Conservation (phyloP, 2,329 filamentous ascomycete species). For the Verticillium isaacii region DNA sequence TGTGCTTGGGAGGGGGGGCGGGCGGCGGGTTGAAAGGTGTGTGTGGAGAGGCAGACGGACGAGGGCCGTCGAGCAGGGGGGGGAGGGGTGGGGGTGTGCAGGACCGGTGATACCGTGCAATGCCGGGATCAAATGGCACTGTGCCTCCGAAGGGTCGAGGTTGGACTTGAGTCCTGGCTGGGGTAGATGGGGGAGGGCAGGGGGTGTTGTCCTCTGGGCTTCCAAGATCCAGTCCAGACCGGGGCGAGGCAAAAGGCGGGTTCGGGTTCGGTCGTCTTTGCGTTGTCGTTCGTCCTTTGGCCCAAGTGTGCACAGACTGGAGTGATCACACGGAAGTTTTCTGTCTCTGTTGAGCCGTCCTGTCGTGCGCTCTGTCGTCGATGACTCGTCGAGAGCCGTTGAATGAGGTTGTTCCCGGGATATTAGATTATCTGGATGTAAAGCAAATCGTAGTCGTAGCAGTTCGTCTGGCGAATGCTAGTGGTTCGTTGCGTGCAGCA, state of each 20-base stretch:
- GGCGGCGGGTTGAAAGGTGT: constrained; percentile 5
- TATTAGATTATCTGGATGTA: constrained; percentile 4
- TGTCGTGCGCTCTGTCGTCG: not conserved
- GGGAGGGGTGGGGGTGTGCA: constrained; percentile 6
- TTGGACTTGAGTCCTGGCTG: not conserved
- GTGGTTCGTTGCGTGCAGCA: not conserved
- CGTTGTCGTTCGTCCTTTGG: not conserved
- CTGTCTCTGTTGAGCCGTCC: not conserved
- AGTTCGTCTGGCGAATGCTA: not conserved
- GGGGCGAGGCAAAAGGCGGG: not conserved
- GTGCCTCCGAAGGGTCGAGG: not conserved
- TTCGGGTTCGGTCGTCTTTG: not conserved
- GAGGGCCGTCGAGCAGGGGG: constrained; percentile 9
- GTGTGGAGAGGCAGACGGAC: constrained; percentile 12
- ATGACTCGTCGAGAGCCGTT: constrained; percentile 4
- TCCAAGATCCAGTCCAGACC: not conserved
- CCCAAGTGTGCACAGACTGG: not conserved
- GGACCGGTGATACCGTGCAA: constrained; percentile 3
- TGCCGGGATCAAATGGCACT: constrained; percentile 2
- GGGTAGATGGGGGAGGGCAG: constrained; percentile 6
- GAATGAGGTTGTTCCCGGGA: constrained; percentile 1
- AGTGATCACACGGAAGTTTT: not conserved
- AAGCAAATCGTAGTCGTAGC: not conserved
- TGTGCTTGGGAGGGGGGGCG: constrained; percentile 11
- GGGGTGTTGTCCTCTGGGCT: constrained; percentile 9